Conservation (phyloP, 2,329 filamentous ascomycete genomes). For the Fonsecaea monophora region DNA sequence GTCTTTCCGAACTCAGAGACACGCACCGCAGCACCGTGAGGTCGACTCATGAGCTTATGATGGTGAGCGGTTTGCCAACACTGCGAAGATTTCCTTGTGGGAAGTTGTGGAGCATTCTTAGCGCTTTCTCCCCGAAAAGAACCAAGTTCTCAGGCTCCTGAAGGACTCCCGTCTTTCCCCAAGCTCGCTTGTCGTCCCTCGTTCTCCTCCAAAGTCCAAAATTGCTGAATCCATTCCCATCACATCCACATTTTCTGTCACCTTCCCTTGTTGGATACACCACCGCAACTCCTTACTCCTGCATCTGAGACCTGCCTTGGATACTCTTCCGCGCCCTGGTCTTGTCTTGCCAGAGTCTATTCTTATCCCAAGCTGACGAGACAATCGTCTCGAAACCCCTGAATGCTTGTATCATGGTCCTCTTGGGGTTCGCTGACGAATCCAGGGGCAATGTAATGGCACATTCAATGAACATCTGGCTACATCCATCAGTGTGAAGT, state of each 20-base stretch:
- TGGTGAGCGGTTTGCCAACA: not conserved
- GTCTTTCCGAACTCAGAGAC: not conserved
- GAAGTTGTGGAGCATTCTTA: slow-evolving; percentile 8
- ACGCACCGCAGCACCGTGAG: not conserved
- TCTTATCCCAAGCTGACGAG: not conserved
- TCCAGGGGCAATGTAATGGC: not conserved
- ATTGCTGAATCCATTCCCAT: not conserved
- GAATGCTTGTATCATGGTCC: not conserved
- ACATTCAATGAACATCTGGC: not conserved
- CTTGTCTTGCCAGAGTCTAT: not conserved
- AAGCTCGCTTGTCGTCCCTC: not conserved
- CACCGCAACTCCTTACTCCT: slow-evolving; percentile 15
- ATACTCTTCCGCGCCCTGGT: not conserved
- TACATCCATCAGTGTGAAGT: not conserved
- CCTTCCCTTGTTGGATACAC: slow-evolving; percentile 13
- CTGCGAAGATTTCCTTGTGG: not conserved
- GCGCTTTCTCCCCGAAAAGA: slow-evolving; percentile 7
- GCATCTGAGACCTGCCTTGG: not conserved
- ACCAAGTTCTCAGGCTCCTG: slow-evolving; percentile 4
- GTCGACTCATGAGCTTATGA: not conserved
- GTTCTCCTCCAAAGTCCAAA: not conserved
- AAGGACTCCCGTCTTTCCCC: not conserved
- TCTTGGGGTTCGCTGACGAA: not conserved
- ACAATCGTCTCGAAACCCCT: not conserved
- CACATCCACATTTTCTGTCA: slow-evolving; percentile 2